Base-by-base conservation (phyloP, 1,139 yeast species). In the Komagataea norvegica region DNA sequence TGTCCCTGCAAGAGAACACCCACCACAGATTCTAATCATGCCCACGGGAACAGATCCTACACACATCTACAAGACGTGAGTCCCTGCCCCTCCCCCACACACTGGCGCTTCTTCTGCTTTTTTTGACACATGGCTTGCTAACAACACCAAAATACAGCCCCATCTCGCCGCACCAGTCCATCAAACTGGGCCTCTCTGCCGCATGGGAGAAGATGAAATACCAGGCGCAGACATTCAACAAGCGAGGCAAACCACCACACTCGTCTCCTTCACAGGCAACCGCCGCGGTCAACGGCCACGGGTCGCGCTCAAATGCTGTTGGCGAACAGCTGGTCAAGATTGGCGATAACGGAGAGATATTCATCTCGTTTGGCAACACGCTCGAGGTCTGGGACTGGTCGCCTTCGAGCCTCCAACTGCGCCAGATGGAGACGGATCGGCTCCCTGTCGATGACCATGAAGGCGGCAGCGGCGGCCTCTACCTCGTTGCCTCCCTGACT, bases 381-480 rank as follows among this genome's bases (percentile, higher is more conserved):
- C 42, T 74, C 13, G 77, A 74, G 45, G 56, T 74, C 3, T 76
- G 80, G 79, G 73, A 68, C 45, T 73, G 79, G 78, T 31, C 50
- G 3, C 68, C 66, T 5, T 44, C 55, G 6, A 37, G 48, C 6
- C 14, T 48, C 24, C 47, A 51, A 24, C 14, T 51, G 8, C 25
- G 37, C 27, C 33, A 38, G 14, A 25, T 42, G 40, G 47, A 46
- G 5, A 9, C 16, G 3, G 13, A 18, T 8, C 34, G 29, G 13
- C 20, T 14, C 16, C 4, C 10, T 41, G 17, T 9, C 10, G 21
- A 32, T 15, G 33, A 31, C 13, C 41, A 42, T 14, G 40, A 34
- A 6, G 20, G 18, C 13, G 10, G 15, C 7, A 40, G 41, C 15
- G 39, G 44, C 10, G 45, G 70, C 1, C 44, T 72, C 31, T 61